Evolutionary conservation across 2,329 filamentous ascomycete species (phyloP).

Genomic region (Neofusicoccum sp.): DNA sequence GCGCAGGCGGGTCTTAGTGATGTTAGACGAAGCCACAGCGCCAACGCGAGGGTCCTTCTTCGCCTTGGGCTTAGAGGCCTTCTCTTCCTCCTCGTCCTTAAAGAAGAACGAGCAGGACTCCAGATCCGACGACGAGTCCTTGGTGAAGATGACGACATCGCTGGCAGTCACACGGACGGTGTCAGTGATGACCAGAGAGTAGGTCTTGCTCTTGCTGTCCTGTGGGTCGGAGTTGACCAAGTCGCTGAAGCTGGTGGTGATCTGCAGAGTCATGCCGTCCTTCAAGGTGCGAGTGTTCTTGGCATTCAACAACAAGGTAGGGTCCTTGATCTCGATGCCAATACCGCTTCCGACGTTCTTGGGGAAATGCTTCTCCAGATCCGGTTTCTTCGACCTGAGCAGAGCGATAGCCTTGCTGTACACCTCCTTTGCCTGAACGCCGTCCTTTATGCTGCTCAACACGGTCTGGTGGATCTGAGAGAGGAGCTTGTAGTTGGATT

Average conservation of each 20-base stretch:
- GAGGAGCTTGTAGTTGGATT: constrained; percentile 89
- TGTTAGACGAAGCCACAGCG: constrained; percentile 89
- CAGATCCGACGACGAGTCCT: constrained; percentile 84
- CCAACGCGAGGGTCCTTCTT: constrained; percentile 81
- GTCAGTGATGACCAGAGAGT: constrained; percentile 87
- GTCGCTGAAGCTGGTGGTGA: constrained; percentile 87
- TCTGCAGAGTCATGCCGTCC: constrained; percentile 94
- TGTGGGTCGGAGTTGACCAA: constrained; percentile 83
- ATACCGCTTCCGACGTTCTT: constrained; percentile 91
- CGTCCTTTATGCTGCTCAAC: constrained; percentile 86
- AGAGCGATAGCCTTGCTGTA: constrained; percentile 82
- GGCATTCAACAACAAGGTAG: constrained; percentile 76
- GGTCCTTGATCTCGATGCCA: constrained; percentile 86
- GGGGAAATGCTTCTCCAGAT: constrained; percentile 90
- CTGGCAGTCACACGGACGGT: constrained; percentile 80
- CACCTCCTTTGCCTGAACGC: constrained; percentile 80
- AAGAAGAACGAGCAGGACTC: constrained; percentile 98
- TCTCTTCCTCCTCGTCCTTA: constrained; percentile 87
- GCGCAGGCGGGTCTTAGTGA: constrained; percentile 87
- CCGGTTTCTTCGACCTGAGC: constrained; percentile 87
- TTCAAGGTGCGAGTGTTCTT: constrained; percentile 83
- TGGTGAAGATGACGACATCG: constrained; percentile 89
- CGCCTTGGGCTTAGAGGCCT: constrained; percentile 79
- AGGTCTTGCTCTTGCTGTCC: constrained; percentile 84
- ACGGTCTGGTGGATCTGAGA: constrained; percentile 82